Conservation (phyloP, 202 grass and related monocot species). For the Bolboschoenoplectus hybrid region DNA sequence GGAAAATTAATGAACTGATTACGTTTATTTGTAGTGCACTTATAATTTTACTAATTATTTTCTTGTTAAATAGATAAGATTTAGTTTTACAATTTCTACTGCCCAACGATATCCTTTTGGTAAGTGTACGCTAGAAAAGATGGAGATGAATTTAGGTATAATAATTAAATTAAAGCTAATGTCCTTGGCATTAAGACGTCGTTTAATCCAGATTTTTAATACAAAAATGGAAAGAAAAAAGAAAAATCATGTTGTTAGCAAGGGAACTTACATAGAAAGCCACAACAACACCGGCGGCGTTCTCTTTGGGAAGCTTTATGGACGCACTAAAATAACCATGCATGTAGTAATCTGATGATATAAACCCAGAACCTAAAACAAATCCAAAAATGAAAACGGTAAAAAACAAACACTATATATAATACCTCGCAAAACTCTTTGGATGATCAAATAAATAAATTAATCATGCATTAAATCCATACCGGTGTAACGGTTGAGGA, state of each 20-base stretch:
- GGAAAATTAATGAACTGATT: slow-evolving; percentile 3
- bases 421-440: not conserved
- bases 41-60: not conserved
- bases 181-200: not conserved
- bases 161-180: not conserved
- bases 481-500: slow-evolving; percentile 72
- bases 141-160: too few species aligned
- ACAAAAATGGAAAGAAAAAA: not conserved
- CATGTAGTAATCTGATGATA: slow-evolving; percentile 76
- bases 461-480: not conserved
- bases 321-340: slow-evolving; percentile 90
- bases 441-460: not conserved
- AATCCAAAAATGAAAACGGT: not conserved
- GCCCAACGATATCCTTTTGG: too few species aligned
- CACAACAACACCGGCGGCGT: slow-evolving; percentile 88
- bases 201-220: not conserved
- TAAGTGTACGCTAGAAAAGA: too few species aligned
- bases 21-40: not conserved
- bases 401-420: not conserved
- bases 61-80: not conserved
- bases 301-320: slow-evolving; percentile 68
- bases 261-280: slow-evolving; percentile 79
- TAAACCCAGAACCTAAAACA: slow-evolving; percentile 71
- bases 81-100: not conserved
- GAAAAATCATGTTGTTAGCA: not conserved